Percentiles rank a stretch among this genome's conserved stretches.
Evolutionary conservation across 2,329 filamentous ascomycete species (phyloP).

Genomic region (Pseudocercospora musae): DNA sequence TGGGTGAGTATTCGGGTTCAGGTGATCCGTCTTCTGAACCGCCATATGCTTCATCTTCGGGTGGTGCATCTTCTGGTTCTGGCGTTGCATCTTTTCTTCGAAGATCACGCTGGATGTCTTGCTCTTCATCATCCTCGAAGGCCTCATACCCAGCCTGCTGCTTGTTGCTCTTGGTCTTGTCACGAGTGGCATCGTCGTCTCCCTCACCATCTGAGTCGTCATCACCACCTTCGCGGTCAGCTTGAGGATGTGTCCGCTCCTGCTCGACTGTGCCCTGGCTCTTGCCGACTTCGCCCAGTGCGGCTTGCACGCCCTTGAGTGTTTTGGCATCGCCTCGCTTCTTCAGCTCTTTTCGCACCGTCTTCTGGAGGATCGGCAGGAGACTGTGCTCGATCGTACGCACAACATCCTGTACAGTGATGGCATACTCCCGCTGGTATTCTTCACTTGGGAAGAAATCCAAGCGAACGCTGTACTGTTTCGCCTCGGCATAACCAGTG

Average conservation of each 20-base stretch:
- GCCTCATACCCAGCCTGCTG: slow-evolving; percentile 83
- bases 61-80: slow-evolving; percentile 49
- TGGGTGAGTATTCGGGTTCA: slow-evolving; percentile 30
- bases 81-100: slow-evolving; percentile 40
- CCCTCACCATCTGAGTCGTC: slow-evolving; percentile 68
- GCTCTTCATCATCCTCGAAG: slow-evolving; percentile 87
- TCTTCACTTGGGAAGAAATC: slow-evolving; percentile 81
- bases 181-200: slow-evolving; percentile 58
- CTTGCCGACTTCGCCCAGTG: slow-evolving; percentile 72
- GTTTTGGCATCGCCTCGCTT: slow-evolving; percentile 65
- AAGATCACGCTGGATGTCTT: slow-evolving; percentile 66
- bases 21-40: slow-evolving; percentile 43
- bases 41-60: slow-evolving; percentile 55
- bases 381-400: slow-evolving; percentile 77
- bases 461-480: slow-evolving; percentile 78
- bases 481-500: slow-evolving; percentile 65
- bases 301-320: slow-evolving; percentile 55
- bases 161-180: slow-evolving; percentile 72
- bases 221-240: slow-evolving; percentile 54
- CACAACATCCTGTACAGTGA: slow-evolving; percentile 72
- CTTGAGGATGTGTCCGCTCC: slow-evolving; percentile 42
- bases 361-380: slow-evolving; percentile 65
- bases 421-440: slow-evolving; percentile 82
- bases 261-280: slow-evolving; percentile 57
- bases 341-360: slow-evolving; percentile 72